A percentile compares a stretch with the other conserved stretches of the same genome.
Evolutionary conservation across 1,139 yeast species (phyloP).

Genomic region (Blastobotrys ciferrii): DNA sequence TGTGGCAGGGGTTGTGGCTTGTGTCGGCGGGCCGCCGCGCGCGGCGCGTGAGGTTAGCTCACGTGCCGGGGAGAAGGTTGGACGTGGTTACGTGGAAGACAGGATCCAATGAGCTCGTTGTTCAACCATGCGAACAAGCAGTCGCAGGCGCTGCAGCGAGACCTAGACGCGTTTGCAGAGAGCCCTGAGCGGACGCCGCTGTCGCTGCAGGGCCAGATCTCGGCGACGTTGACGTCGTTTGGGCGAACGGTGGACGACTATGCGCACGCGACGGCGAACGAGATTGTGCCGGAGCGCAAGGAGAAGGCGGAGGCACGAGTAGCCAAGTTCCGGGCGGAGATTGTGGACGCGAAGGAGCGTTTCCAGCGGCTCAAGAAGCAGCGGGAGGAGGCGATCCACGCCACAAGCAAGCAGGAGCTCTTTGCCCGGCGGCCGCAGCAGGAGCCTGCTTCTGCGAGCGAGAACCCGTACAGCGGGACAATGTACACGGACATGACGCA

Average conservation of each 20-base stretch:
- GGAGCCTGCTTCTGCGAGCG: constrained; percentile 41
- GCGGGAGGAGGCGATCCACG: constrained; percentile 55
- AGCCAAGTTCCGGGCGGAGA: constrained; percentile 58
- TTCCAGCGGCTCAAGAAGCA: constrained; percentile 62
- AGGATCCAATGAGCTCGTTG: constrained; percentile 66
- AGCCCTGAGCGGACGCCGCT: constrained; percentile 68
- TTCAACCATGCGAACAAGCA: constrained; percentile 90
- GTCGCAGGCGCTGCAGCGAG: constrained; percentile 67
- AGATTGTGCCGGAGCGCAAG: constrained; percentile 53
- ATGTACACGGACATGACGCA: constrained; percentile 30
- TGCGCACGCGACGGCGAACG: constrained; percentile 61
- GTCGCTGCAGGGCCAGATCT: constrained; percentile 76
- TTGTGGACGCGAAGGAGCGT: constrained; percentile 52
- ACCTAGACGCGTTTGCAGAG: constrained; percentile 63
- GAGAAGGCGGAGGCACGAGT: constrained; percentile 66
- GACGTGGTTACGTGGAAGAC: too few species aligned
- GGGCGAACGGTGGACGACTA: constrained; percentile 77
- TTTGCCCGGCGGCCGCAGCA: constrained; percentile 51
- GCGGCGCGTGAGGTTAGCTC: too few species aligned
- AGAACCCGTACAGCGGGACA: constrained; percentile 56
- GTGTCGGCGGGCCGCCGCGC: too few species aligned
- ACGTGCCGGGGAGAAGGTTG: not conserved
- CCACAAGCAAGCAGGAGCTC: constrained; percentile 56
- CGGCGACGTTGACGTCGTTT: constrained; percentile 77
- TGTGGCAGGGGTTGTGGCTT: too few species aligned